Evolutionary conservation across 2,329 filamentous ascomycete genomes (phyloP), one percentile per base, ranked within the genome.

Genomic region (Metarhizium guizhouense): DNA sequence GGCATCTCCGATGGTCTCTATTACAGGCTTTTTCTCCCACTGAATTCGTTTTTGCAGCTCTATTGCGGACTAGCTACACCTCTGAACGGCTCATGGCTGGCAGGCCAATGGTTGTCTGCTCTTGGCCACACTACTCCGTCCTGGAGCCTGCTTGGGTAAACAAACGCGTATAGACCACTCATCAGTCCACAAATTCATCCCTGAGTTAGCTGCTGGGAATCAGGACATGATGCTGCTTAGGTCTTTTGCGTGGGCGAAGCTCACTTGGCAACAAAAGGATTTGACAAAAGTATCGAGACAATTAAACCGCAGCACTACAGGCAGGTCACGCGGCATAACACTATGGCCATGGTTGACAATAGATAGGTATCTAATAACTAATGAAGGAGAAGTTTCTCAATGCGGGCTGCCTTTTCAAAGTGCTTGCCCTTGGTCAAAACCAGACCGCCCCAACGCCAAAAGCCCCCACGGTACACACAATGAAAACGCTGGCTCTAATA

Each of bases 381-480:
- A 52, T 2, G 43, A 25, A 45, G 34, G 38, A 47, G 13, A 38
- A 4, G 36, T 38, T 53, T 45, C 47, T 51, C 47, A 53, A 43
- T 50, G 43, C 42, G 53, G 36, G 32, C 30, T 47, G 47, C 25
- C 36, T 52, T 30, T 40, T 16, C 38, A 40, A 16, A 30, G 54
- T 47, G 45, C 54, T 42, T 32, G 34, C 50, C 43, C 47, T 29
- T 16, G 34, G 14, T 48, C 45, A 40, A 18, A 25, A 18, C 20
- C 32, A 40, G 54, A 45, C 54, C 51, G 51, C 51, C 54, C n/a
- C 36, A 51, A 53, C 47, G 45, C 47, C 51, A 47, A 16, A 29
- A 10, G 42, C 30, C 4, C 13, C 34, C 36, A 34, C 16, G 14
- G 3, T 36, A 50, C 47, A 52, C 18, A 4, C 4, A 52, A 34